Evolutionary conservation across 106 monocot species (phyloP), one percentile per base, ranked within the genome.

Genomic region (Gastrodia elata): DNA sequence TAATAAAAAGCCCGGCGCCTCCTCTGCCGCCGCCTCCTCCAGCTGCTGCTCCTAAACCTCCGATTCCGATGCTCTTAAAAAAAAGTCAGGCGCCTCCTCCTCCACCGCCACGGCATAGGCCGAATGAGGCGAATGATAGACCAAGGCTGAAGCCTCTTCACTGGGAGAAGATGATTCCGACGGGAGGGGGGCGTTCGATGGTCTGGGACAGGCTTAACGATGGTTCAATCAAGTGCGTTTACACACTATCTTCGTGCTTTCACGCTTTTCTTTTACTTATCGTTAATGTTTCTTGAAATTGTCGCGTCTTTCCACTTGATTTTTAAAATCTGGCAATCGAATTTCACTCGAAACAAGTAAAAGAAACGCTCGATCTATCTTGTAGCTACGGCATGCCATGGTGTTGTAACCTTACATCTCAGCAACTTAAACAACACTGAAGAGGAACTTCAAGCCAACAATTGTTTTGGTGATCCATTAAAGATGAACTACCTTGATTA

Each of bases 71-170:
- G 35, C 84, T 80, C 8, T 25, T 39, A 25, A 64, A 38, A 9
- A 65, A 64, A 24, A 55, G 40, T 20, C 36, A 73, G 38, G 5
- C 68, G 24, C 82, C 89, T 1, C 64, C 78, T 25, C 64, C 64
- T 6, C 64, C 28, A 34, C 64, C 64, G 0, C 32, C 64, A 1
- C n/a, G 64, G 34, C 28, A 16, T 10, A 72, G 61, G 0, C 46
- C 73, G 61, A 73, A 72, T 8, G 71, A 77, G 11, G 82, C 16
- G 14, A 67, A 37, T 52, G 64, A 41, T 26, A 77, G 57, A 55
- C 64, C 87, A 41, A 94, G 80, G 74, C 78, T 94, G 86, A 88
- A 85, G 80, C 94, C 94, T 11, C 26, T 94, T 83, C 94, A 94
- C 70, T 94, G 94, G 94, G 94, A 94, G 68, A 91, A 91, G 79